Conservation (phyloP, 805 yeast genomes). For the Zygosaccharomyces kombuchaensis region DNA sequence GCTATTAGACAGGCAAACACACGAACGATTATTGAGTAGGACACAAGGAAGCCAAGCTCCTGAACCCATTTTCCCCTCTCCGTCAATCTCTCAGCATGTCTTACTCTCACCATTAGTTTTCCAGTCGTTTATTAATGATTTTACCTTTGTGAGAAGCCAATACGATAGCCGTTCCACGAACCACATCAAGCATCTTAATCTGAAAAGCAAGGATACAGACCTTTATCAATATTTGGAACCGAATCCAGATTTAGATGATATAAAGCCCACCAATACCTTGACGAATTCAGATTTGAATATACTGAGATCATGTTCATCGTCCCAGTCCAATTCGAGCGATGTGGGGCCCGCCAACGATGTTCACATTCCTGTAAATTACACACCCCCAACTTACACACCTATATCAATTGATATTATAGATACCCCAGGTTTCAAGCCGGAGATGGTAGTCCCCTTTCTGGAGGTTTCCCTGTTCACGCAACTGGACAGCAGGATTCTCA, state of each 20-base stretch:
- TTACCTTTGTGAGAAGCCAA: constrained; percentile 17
- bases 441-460: constrained; percentile 67
- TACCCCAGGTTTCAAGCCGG: constrained; percentile 66
- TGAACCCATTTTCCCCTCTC: constrained; percentile 32
- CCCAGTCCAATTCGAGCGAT: constrained; percentile 1
- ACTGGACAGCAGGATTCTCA: constrained; percentile 53
- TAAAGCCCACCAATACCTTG: constrained; percentile 7
- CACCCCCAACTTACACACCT: constrained; percentile 54
- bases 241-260: constrained; percentile 1
- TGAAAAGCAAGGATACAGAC: constrained; percentile 10
- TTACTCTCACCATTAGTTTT: constrained; percentile 39
- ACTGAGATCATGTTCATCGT: constrained; percentile 9
- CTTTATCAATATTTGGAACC: constrained; percentile 14
- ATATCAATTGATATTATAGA: constrained; percentile 66
- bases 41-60: constrained; percentile 28
- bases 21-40: constrained; percentile 37
- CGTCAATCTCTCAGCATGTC: constrained; percentile 29
- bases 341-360: background rate
- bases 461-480: constrained; percentile 66
- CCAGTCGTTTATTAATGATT: constrained; percentile 33
- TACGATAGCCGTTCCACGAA: constrained; percentile 17
- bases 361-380: constrained; percentile 30
- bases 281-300: constrained; percentile 20
- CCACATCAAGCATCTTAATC: constrained; percentile 11
- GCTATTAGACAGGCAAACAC: constrained; percentile 46